Evolutionary conservation across 73 alveolate genomes (phyloP).

Genomic region (Paramecium caudatum): DNA sequence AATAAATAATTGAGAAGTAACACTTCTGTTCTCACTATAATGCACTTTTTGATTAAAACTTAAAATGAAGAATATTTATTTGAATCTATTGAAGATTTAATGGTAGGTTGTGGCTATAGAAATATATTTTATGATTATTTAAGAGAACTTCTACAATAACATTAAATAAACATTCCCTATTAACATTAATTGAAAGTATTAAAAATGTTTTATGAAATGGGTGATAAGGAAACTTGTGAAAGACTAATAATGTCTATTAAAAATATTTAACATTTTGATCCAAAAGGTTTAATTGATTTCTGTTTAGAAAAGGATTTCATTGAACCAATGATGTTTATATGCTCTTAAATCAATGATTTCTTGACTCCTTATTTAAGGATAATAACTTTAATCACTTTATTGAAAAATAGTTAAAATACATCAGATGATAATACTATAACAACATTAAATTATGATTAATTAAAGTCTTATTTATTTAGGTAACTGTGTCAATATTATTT

Average conservation of each 20-base stretch:
- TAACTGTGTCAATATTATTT: neutral
- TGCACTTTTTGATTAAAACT: conserved; percentile 29
- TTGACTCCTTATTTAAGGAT: conserved; percentile 64
- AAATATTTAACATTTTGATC: conserved; percentile 39
- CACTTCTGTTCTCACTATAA: neutral
- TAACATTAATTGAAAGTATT: neutral
- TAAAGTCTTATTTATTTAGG: neutral
- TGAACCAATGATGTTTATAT: conserved; percentile 57
- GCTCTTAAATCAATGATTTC: conserved; percentile 54
- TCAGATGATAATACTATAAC: conserved; percentile 12
- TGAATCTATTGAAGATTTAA: conserved; percentile 57
- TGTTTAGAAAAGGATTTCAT: conserved; percentile 65
- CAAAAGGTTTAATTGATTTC: conserved; percentile 43
- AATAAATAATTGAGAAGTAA: conserved; percentile 37
- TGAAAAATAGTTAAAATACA: neutral
- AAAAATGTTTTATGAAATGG: conserved; percentile 50
- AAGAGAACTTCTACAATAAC: conserved; percentile 36
- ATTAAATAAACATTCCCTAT: neutral
- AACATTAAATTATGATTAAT: conserved; percentile 24
- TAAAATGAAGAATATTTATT: conserved; percentile 56
- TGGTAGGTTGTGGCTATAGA: conserved; percentile 67
- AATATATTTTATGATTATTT: conserved; percentile 43
- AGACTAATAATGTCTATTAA: conserved; percentile 30
- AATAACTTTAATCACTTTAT: neutral
- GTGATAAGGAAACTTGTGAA: neutral